These are phyloP conservation scores for Mycosarcoma maydis DNA, from an alignment of 1,284 basidiomycete species.

Conservation along the genomic window DNA sequence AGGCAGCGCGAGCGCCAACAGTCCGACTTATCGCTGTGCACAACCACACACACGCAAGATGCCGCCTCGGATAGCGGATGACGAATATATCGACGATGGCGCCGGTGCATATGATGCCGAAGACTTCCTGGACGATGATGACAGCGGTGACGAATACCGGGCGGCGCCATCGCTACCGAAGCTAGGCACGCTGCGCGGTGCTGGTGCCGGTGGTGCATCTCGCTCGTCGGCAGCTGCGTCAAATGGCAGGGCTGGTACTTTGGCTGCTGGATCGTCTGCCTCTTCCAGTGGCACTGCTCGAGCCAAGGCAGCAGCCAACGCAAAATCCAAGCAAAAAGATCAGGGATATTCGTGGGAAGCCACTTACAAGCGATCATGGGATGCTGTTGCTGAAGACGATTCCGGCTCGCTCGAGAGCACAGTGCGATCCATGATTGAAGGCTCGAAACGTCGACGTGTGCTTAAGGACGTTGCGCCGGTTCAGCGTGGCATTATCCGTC, in stretches of 20 bases:
- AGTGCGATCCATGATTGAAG: conserved; percentile 86
- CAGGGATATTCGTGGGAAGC: conserved; percentile 89
- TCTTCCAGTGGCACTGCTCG: conserved; percentile 4
- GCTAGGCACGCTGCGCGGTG: conserved; percentile 21
- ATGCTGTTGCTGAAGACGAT: conserved; percentile 95
- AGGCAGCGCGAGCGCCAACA: no score
- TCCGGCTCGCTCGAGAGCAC: conserved; percentile 87
- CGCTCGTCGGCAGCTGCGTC: conserved; percentile 8
- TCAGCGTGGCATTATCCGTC: conserved; percentile 93
- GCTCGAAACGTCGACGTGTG: conserved; percentile 74
- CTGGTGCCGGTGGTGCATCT: no score
- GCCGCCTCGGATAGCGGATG: conserved; percentile 42
- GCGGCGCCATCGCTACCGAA: conserved; percentile 33
- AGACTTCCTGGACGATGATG: conserved; percentile 51
- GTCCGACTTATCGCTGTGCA: no score
- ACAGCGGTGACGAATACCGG: conserved; percentile 49
- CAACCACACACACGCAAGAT: conserved; percentile 9
- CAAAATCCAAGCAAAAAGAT: conserved; percentile 44
- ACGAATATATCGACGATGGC: conserved; percentile 45
- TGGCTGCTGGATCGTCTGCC: neutral
- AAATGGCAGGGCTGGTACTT: conserved; percentile 22
- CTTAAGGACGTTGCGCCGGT: conserved; percentile 85
- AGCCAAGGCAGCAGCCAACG: conserved; percentile 14
- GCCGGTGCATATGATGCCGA: conserved; percentile 44
- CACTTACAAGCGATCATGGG: conserved; percentile 93